These are phyloP conservation scores for Cocos nucifera DNA, from an alignment of 176 grass and related monocot genomes.

Conservation along the genomic window DNA sequence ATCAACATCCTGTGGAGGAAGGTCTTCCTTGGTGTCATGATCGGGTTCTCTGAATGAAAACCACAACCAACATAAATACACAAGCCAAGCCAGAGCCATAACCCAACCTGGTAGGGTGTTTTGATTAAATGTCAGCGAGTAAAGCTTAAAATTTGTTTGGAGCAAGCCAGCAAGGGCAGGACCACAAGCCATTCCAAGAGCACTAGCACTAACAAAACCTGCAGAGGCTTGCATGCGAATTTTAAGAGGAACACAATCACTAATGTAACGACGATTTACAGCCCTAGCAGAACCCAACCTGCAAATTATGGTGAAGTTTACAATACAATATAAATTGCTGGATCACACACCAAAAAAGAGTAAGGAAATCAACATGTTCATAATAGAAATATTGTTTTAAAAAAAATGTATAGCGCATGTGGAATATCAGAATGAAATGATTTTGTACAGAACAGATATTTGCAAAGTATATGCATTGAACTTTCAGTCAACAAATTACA, in stretches of 20 bases:
- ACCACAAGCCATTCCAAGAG: constrained; percentile 92
- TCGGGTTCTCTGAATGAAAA: constrained; percentile 69
- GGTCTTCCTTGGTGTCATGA: constrained; percentile 32
- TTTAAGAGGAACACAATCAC: constrained; percentile 85
- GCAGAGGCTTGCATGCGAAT: constrained; percentile 76
- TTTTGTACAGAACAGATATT: too few relatives aligned
- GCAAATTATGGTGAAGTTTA: constrained; percentile 1
- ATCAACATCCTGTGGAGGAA: constrained; percentile 18
- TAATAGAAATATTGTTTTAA: too few relatives aligned
- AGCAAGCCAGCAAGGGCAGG: constrained; percentile 75
- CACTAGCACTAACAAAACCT: constrained; percentile 89
- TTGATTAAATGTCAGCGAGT: constrained; percentile 65
- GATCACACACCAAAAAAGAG: too few relatives aligned
- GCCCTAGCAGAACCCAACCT: constrained; percentile 87
- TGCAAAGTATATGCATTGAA: too few relatives aligned
- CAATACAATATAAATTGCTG: too few relatives aligned
- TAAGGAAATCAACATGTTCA: too few relatives aligned
- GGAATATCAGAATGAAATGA: too few relatives aligned
- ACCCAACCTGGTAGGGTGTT: constrained; percentile 85
- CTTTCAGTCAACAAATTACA: too few relatives aligned
- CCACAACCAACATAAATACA: constrained; percentile 61
- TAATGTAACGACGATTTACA: constrained; percentile 93
- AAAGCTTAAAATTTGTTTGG: constrained; percentile 65
- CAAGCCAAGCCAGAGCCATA: constrained; percentile 65
- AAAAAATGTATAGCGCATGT: too few relatives aligned